Evolutionary conservation across 352 stramenopile species (phyloP), one percentile per base, ranked within the genome.

Genomic region (Phytopythium aichiense): DNA sequence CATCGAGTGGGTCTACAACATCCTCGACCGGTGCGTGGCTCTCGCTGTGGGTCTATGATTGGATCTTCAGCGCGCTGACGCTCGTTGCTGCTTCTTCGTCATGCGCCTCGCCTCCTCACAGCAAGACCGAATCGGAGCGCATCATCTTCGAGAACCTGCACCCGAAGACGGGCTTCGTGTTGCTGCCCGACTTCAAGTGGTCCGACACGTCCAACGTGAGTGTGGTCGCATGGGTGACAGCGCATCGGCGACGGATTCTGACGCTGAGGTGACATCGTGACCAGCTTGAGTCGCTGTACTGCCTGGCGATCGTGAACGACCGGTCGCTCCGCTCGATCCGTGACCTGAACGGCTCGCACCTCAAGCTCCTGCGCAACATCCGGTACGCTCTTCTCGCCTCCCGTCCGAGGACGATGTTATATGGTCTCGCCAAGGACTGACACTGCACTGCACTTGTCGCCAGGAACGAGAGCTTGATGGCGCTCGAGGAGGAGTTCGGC

Each of bases 1-100:
- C 56, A 78, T 95, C 60, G 83, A 93, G 53, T 95, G 87, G 87
- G 77, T 95, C 49, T 92, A 92, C 76, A 95, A 95, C 60, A 95
- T 95, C 60, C 65, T 95, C 40, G 82, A 93, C 7, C 77, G 91
- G 87, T 95, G 80, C 74, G 86, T 77, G 33, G 16, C 16, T 23
- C 18, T 23, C 7, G 46, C 3, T 59, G 20, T 33, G n/a, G n/a
- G 22, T 55, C 25, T 37, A 40, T 40, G 35, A 15, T 2, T 40
- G 35, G 35, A 40, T 40, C 9, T 31, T 16, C 35, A 40, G 8
- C 35, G 8, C 35, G 9, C 35, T 40, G 12, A 40, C 35, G 35
- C 8, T 40, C 35, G 28, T 31, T 31, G 28, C 28, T 69, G 28
- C 45, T 71, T 18, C 51, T 31, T 5, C 28, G 4, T 31, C 28